phyloP scores from a whole-genome alignment of 768 basidiomycete species.

The Paxillus rubicundulus region DNA sequence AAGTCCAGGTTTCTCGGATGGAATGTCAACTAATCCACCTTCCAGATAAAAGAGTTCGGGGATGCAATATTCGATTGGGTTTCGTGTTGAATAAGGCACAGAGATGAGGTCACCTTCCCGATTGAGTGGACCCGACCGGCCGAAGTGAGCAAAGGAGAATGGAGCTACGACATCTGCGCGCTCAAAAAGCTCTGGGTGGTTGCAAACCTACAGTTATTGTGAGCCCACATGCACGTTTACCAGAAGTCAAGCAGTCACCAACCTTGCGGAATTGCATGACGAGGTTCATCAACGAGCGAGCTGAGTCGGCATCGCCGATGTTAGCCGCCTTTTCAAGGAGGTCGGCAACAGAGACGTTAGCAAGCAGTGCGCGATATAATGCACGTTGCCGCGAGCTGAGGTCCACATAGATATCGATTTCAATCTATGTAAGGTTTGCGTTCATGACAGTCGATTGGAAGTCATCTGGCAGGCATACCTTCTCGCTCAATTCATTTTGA shows the following conservation, averaged over 20 bases:
- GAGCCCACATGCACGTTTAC: conserved; percentile 2
- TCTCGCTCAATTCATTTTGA: conserved; percentile 99
- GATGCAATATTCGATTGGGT: conserved; percentile 76
- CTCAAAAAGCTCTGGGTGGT: conserved; percentile 97
- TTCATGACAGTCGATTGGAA: conserved; percentile 77
- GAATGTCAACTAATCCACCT: conserved; percentile 68
- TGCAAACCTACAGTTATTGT: conserved; percentile 69
- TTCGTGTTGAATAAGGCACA: conserved; percentile 82
- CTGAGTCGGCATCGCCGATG: conserved; percentile 86
- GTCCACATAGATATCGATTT: conserved; percentile 92
- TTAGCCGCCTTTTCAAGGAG: conserved; percentile 91
- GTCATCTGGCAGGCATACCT: conserved; percentile 48
- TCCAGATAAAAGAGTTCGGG: conserved; percentile 78
- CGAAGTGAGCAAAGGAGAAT: conserved; percentile 84
- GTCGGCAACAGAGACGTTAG: conserved; percentile 93
- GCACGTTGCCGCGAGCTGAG: conserved; percentile 89
- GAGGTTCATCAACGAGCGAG: conserved; percentile 95
- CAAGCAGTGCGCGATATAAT: conserved; percentile 85
- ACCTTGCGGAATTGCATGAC: conserved; percentile 99
- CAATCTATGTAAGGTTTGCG: conserved; percentile 81
- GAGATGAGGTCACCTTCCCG: conserved; percentile 86
- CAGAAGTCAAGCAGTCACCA: conserved; percentile 8
- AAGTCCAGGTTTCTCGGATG: conserved; percentile 48
- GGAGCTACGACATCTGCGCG: conserved; percentile 94
- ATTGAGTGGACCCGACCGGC: conserved; percentile 73